Conservation (phyloP, 148 eudicot species). For the Limonium bicolor region DNA sequence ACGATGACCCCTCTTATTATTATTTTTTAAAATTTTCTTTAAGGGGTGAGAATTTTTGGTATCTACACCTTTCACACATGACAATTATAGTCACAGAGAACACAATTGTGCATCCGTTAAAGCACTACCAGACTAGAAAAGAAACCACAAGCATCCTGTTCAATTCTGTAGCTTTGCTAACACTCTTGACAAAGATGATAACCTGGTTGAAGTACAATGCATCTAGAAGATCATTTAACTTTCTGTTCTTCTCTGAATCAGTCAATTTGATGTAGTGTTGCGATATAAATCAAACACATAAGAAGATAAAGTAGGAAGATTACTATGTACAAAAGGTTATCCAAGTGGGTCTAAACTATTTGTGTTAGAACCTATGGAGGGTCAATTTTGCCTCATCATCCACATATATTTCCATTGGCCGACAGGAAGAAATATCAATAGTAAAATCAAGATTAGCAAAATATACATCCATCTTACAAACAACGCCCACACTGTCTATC, state of each 20-base stretch:
- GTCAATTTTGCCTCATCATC: slow-evolving; percentile 95
- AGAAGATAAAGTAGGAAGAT: not conserved
- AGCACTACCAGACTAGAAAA: no score
- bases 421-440: slow-evolving; percentile 64
- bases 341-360: not conserved
- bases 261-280: slow-evolving; percentile 86
- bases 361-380: slow-evolving; percentile 86
- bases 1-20: no score
- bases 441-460: slow-evolving; percentile 57
- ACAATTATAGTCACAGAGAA: no score
- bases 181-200: slow-evolving; percentile 86
- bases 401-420: slow-evolving; percentile 94
- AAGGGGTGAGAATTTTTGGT: no score
- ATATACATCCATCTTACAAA: no score
- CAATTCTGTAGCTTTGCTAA: slow-evolving; percentile 72
- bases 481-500: no score
- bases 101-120: no score
- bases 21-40: no score
- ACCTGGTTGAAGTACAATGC: slow-evolving; percentile 91
- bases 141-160: slow-evolving; percentile 84
- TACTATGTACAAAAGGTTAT: not conserved
- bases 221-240: slow-evolving; percentile 82
- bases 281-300: slow-evolving; percentile 2
- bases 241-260: slow-evolving; percentile 79
- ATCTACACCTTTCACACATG: no score